Conservation (phyloP, 148 eudicot genomes). For the Tetragonia tetragonoides region DNA sequence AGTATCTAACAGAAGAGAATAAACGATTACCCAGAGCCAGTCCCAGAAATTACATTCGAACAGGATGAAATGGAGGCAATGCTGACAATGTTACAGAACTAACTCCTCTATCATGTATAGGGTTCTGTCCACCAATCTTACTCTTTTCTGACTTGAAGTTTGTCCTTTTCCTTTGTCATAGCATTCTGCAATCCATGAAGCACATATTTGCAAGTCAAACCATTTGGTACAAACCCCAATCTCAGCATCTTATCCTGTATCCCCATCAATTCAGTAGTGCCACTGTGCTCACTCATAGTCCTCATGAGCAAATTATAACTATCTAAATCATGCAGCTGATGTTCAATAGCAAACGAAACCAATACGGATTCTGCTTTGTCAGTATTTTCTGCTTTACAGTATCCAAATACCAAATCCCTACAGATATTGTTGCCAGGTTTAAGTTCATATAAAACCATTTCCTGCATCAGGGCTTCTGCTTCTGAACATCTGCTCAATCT, state of each 20-base stretch:
- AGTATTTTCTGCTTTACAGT: constrained; percentile 43
- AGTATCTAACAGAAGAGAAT: too few relatives aligned
- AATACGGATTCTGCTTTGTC: constrained; percentile 55
- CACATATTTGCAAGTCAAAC: constrained; percentile 56
- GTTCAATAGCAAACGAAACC: constrained; percentile 40
- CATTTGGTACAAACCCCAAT: constrained; percentile 66
- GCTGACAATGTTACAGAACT: neutral
- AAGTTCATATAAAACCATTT: constrained; percentile 56
- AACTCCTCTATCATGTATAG: neutral
- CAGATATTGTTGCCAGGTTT: constrained; percentile 50
- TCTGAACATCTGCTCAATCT: constrained; percentile 44
- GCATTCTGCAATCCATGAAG: constrained; percentile 54
- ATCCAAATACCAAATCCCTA: constrained; percentile 57
- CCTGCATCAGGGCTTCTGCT: constrained; percentile 53
- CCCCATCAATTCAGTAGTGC: constrained; percentile 47
- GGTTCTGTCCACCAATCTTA: neutral
- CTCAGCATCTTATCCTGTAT: constrained; percentile 71
- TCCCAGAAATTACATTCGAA: neutral
- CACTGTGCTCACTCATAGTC: constrained; percentile 43
- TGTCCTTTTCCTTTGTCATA: constrained; percentile 19
- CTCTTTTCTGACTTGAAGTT: neutral
- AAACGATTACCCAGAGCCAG: too few relatives aligned
- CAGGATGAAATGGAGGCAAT: neutral
- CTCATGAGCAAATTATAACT: constrained; percentile 58
- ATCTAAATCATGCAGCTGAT: constrained; percentile 53